Evolutionary conservation across 192 early-diverging fungal species (phyloP).

Genomic region (Backusella tarrabulga): DNA sequence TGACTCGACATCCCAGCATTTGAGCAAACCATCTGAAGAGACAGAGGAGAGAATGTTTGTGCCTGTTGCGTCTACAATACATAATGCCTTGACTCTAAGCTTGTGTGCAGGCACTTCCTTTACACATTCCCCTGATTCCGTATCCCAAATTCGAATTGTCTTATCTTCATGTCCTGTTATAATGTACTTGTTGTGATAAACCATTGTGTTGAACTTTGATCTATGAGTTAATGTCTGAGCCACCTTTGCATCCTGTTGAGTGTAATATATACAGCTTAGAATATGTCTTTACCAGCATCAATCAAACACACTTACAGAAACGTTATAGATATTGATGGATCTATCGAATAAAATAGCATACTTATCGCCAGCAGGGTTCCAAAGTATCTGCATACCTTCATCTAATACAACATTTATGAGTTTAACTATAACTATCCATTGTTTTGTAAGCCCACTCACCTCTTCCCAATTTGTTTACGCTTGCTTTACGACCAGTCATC

Average conservation of each 20-base stretch:
- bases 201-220: conserved; percentile 37
- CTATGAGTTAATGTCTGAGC: conserved; percentile 25
- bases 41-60: conserved; percentile 48
- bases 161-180: conserved; percentile 64
- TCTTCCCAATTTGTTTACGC: conserved; percentile 43
- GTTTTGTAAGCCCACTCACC: conserved; percentile 13
- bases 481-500: conserved; percentile 70
- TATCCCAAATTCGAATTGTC: conserved; percentile 51
- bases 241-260: conserved; percentile 32
- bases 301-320: conserved; percentile 45
- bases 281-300: neutral
- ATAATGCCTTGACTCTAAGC: conserved; percentile 44
- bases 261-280: neutral
- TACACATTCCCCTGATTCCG: conserved; percentile 42
- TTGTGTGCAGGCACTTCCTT: conserved; percentile 44
- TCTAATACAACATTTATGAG: conserved; percentile 10
- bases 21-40: conserved; percentile 74
- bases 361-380: conserved; percentile 55
- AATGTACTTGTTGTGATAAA: conserved; percentile 48
- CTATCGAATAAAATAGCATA: conserved; percentile 60
- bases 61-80: conserved; percentile 15
- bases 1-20: conserved; percentile 64
- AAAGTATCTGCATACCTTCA: conserved; percentile 53
- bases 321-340: conserved; percentile 53
- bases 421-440: too few species aligned